Evolutionary conservation across 306 rosid species (phyloP).

Genomic region (Vigna reflexopilosa): DNA sequence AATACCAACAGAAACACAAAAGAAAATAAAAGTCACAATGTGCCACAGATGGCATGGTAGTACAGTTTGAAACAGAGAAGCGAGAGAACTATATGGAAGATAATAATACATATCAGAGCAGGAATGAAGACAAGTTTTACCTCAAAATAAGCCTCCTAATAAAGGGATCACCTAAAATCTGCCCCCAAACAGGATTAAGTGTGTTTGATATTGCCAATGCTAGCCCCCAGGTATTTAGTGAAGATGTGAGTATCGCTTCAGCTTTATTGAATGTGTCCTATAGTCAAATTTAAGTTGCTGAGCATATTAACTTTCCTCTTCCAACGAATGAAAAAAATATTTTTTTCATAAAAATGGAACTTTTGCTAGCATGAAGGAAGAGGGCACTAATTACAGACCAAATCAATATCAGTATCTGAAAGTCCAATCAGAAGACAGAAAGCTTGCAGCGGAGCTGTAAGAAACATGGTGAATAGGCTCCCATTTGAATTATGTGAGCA

Average conservation of each 20-base stretch:
- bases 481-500: slow-evolving; percentile 67
- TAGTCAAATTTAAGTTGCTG: slow-evolving; percentile 41
- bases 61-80: slow-evolving; percentile 17
- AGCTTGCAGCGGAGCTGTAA: slow-evolving; percentile 93
- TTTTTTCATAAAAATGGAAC: not conserved
- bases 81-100: slow-evolving; percentile 17
- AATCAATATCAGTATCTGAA: slow-evolving; percentile 73
- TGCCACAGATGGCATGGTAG: slow-evolving; percentile 9
- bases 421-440: slow-evolving; percentile 78
- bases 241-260: slow-evolving; percentile 70
- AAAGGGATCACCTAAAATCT: slow-evolving; percentile 82
- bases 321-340: slow-evolving; percentile 17
- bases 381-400: slow-evolving; percentile 55
- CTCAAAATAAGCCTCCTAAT: slow-evolving; percentile 88
- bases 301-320: slow-evolving; percentile 34
- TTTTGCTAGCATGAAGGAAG: slow-evolving; percentile 29
- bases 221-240: slow-evolving; percentile 74
- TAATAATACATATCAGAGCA: slow-evolving; percentile 3
- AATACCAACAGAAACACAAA: not conserved
- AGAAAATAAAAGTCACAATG: slow-evolving; percentile 1
- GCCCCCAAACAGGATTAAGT: slow-evolving; percentile 90
- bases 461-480: slow-evolving; percentile 90
- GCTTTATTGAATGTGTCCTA: slow-evolving; percentile 83
- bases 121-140: slow-evolving; percentile 49
- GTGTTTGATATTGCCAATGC: slow-evolving; percentile 64